Evolutionary conservation across 805 yeast species (phyloP), one percentile per base, ranked within the genome.

Genomic region (Schizosaccharomyces lindneri): DNA sequence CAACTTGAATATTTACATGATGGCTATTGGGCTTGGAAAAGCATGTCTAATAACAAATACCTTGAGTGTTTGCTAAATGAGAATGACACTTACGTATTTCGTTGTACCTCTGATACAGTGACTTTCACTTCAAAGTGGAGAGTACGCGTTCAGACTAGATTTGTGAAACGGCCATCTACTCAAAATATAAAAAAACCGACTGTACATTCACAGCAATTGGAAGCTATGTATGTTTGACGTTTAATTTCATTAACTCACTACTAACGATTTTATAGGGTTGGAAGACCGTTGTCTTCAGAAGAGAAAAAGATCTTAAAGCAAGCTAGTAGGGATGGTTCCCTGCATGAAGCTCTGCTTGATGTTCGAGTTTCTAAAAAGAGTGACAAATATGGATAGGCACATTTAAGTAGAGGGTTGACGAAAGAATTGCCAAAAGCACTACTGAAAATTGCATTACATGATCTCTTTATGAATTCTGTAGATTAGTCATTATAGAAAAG

Each of bases 291-390:
- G 5, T 36, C 39, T 11, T 13, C 48, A n/a, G 55, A 59, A 2
- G 55, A 59, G n/a, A 31, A 36, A 27, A 43, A 46, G 32, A 3
- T 15, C 3, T n/a, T 59, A 11, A 59, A 59, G 24, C 24, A 43
- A 15, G 61, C 61, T 9, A 24, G 13, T 24, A 19, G 29, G 19
- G 32, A 59, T 17, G 61, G 61, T 19, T n/a, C 21, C 4, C n/a
- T 59, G 9, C 61, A 46, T 29, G 61, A 59, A 43, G 61, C 61
- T 6, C 21, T 59, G 32, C 61, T 59, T 19, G 61, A 59, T 27
- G n/a, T 59, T n/a, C 51, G 61, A 11, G 55, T 43, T 1, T 21
- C 39, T 2, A 19, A 24, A 43, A 59, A 43, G 32, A 59, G 61
- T 17, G 61, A 59, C 55, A 59, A 59, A 31, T 59, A 43, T 59